Conservation (phyloP, 805 yeast species). For the Teunomyces tritomae region DNA sequence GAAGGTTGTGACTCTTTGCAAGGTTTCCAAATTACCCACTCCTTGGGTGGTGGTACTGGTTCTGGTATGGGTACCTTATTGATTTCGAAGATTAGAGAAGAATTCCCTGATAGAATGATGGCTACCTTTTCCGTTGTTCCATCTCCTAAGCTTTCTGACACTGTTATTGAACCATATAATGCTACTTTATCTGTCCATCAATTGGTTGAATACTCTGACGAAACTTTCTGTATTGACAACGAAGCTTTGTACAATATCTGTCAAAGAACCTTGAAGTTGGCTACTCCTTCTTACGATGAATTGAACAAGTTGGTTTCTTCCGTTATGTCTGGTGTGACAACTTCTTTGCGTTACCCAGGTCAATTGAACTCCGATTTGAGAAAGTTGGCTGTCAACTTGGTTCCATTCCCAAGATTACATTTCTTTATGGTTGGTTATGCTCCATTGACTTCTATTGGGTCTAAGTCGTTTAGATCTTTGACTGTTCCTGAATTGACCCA, state of each 20-base stretch:
- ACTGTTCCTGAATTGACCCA: slow-evolving; percentile 90
- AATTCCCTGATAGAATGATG: slow-evolving; percentile 94
- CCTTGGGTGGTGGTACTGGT: slow-evolving; percentile 82
- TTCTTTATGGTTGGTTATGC: slow-evolving; percentile 96
- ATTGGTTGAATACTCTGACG: slow-evolving; percentile 86
- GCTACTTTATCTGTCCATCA: slow-evolving; percentile 90
- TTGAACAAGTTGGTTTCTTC: slow-evolving; percentile 80
- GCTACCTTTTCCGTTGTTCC: slow-evolving; percentile 94
- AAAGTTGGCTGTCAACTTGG: slow-evolving; percentile 89
- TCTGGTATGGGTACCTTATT: slow-evolving; percentile 94
- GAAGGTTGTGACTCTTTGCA: slow-evolving; percentile 90
- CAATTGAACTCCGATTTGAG: slow-evolving; percentile 90
- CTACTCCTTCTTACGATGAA: slow-evolving; percentile 75
- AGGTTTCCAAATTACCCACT: slow-evolving; percentile 81
- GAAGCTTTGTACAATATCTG: slow-evolving; percentile 91
- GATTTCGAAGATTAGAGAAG: slow-evolving; percentile 83
- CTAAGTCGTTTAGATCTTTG: slow-evolving; percentile 78
- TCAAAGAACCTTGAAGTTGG: slow-evolving; percentile 77
- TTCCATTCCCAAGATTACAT: slow-evolving; percentile 93
- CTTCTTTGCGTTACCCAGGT: slow-evolving; percentile 92
- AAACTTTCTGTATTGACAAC: slow-evolving; percentile 92
- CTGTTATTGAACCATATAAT: slow-evolving; percentile 94
- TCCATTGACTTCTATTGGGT: slow-evolving; percentile 78
- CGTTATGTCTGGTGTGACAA: slow-evolving; percentile 94
- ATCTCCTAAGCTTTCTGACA: slow-evolving; percentile 85